phyloP scores from a whole-genome alignment of 441 rosid genomes.

The Metrosideros polymorpha region DNA sequence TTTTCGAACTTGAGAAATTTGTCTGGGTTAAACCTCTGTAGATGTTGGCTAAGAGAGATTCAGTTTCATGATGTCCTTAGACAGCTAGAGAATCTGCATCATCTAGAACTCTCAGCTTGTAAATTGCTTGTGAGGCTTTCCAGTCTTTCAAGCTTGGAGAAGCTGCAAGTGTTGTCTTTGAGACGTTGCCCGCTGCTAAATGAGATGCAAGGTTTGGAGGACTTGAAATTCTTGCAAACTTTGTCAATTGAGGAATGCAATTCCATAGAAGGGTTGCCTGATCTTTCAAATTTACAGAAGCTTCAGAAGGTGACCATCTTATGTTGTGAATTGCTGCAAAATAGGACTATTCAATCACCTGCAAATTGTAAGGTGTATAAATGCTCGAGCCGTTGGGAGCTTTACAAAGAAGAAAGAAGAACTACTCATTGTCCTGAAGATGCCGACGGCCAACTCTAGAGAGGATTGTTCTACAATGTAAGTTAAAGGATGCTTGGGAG shows the following conservation, averaged over 20 bases:
- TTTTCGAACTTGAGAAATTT: neutral
- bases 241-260: neutral
- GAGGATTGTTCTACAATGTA: neutral
- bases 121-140: neutral
- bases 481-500: neutral
- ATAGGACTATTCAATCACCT: neutral
- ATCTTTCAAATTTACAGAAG: neutral
- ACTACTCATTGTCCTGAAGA: neutral
- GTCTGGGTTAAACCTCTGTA: neutral
- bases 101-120: neutral
- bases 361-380: neutral
- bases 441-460: neutral
- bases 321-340: neutral
- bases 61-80: neutral
- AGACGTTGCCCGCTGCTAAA: neutral
- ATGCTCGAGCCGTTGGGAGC: neutral
- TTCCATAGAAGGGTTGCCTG: neutral
- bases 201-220: neutral
- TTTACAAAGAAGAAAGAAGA: neutral
- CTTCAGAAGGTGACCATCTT: neutral
- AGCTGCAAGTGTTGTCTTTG: neutral
- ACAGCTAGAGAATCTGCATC: neutral
- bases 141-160: neutral
- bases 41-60: neutral
- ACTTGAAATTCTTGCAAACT: neutral